Evolutionary conservation across 306 rosid genomes (phyloP), one percentile per base, ranked within the genome.

Genomic region (Oemleria cerasiformis): DNA sequence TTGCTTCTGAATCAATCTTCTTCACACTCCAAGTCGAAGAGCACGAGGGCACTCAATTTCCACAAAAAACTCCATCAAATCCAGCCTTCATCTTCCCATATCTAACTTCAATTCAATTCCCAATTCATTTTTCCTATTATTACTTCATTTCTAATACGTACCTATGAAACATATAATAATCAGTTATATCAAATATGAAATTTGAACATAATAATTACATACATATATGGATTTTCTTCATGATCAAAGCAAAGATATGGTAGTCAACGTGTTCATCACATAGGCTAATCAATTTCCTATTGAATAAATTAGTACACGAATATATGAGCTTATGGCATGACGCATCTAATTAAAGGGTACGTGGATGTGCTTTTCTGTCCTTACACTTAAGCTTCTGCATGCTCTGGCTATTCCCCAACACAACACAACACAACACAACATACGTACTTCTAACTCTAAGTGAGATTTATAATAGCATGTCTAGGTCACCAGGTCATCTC

Each of bases 41-140:
- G 57, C 36, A 30, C 2, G 36, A 30, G 36, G 36, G 3, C 36
- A 30, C 36, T 30, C 36, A 70, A 67, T 45, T 76, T 77, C 82
- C 79, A 80, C 84, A 47, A 76, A 65, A 74, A 78, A 76, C 86
- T 67, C 87, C 87, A 81, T 75, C 9, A 75, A 82, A 84, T 82
- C 83, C 81, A 84, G 85, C 83, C 83, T 70, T 73, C 87, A n/a
- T 70, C 73, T 83, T 86, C n/a, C n/a, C n/a, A n/a, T n/a, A n/a
- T n/a, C n/a, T n/a, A n/a, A n/a, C n/a, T n/a, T n/a, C n/a, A n/a
- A n/a, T n/a, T n/a, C n/a, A n/a, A n/a, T 73, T 56, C 71, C 45
- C 34, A 39, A 4, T 44, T 47, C 9, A 4, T 2, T 30, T 30
- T 11, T 19, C 7, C 17, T 48, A 48, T 23, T 17, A 38, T n/a